Conservation (phyloP, 257 asterid species). For the Solanum arcanum region DNA sequence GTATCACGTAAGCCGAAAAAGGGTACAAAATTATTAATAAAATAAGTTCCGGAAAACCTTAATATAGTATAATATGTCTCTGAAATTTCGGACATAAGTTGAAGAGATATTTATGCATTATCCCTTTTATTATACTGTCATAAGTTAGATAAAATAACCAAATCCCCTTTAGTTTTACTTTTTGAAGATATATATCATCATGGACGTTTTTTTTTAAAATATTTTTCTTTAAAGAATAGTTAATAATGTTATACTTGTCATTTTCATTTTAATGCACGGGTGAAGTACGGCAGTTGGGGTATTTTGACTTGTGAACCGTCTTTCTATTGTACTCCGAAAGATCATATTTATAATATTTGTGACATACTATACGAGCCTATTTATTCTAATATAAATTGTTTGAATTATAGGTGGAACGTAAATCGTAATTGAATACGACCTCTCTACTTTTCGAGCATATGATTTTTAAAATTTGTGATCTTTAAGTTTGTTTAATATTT, state of each 20-base stretch:
- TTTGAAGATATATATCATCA: neutral
- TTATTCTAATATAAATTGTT: neutral
- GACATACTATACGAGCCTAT: neutral
- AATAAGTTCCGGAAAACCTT: no score
- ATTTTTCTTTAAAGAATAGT: neutral
- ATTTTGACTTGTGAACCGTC: neutral
- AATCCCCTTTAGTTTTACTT: neutral
- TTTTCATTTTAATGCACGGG: neutral
- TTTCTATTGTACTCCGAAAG: neutral
- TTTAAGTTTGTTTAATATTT: neutral
- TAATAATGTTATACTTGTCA: neutral
- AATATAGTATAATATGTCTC: no score
- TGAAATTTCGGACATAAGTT: fast-evolving
- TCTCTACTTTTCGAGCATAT: neutral
- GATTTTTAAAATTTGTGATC: neutral
- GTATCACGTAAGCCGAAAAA: no score
- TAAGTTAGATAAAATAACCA: neutral
- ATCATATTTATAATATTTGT: neutral
- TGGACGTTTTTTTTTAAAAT: neutral
- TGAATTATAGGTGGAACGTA: neutral
- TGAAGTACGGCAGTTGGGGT: neutral
- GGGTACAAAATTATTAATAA: no score
- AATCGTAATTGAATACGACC: neutral
- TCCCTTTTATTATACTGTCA: neutral
- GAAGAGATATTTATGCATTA: no score